phyloP scores from a whole-genome alignment of 345 rosid species.

The Populus euphratica region DNA sequence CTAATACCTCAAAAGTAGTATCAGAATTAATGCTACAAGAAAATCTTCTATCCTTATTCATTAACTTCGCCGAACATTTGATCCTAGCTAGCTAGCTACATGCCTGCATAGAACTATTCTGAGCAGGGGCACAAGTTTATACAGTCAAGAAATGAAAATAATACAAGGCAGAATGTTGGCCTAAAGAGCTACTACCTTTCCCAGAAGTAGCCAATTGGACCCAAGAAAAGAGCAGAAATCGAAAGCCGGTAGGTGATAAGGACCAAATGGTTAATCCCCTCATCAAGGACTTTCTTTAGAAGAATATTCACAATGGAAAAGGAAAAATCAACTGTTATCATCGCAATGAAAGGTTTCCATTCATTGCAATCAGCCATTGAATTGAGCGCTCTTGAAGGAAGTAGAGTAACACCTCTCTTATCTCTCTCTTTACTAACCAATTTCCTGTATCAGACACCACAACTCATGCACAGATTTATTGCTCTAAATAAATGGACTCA shows the following conservation, averaged over 20 bases:
- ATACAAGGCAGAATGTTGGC: background rate
- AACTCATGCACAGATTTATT: background rate
- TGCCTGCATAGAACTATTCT: background rate
- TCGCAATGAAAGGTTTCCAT: constrained; percentile 51
- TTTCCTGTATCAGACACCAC: background rate
- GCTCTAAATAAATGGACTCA: constrained; percentile 13
- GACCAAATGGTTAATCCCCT: constrained; percentile 61
- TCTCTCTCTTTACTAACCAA: background rate
- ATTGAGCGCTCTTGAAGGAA: background rate
- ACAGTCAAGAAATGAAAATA: background rate
- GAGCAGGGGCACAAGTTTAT: background rate
- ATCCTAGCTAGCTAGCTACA: background rate
- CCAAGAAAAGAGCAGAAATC: constrained; percentile 54
- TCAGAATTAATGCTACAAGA: background rate
- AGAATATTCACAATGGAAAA: constrained; percentile 57
- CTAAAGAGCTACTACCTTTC: constrained; percentile 52
- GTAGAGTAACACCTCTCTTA: background rate
- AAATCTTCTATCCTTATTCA: background rate
- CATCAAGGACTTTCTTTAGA: constrained; percentile 55
- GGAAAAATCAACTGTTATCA: constrained; percentile 53
- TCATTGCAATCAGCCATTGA: constrained; percentile 21
- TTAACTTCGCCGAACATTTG: background rate
- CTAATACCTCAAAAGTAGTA: background rate
- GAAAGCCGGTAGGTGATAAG: constrained; percentile 62
- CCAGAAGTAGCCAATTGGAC: constrained; percentile 55